Base-by-base conservation (phyloP, 1,139 yeast genomes). In the Candida sp. region DNA sequence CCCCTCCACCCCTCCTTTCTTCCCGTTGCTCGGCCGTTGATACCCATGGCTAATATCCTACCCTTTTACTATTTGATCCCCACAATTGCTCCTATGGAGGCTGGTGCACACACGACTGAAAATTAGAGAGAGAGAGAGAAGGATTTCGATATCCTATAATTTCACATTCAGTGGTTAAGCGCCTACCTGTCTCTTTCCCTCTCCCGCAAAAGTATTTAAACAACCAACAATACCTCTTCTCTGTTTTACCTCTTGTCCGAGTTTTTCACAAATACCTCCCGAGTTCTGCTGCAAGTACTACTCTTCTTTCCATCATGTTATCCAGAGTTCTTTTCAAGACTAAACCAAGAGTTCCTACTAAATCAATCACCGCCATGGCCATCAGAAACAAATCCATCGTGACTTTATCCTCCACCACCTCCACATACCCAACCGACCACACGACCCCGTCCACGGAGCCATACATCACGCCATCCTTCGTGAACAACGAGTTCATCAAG, bases 401-500 rank as follows among this genome's bases (percentile, higher is more conserved):
- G 46, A 49, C 66, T 23, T 68, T 75, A 50, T 65, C 67, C 32
- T 63, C 80, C 31, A 73, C 78, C 27, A 57, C 68, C 25, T 56
- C 65, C 31, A 49, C 55, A 7, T 78, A 63, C 74, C 86, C 87
- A 62, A 75, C 77, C 45, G 66, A 70, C 46, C 89, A 84, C 64
- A 64, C 74, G 9, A 63, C 71, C 7, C 66, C 66, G 7, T 28
- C 42, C 2, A 71, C 70, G 35, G 74, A 72, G 60, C 82, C 85
- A 25, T 77, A 75, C 51, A 63, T 76, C 51, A 85, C 90, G 22
- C 85, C 85, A 49, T 71, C 77, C 50, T 88, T 84, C 63, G 66
- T 83, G 59, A 77, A 87, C 66, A 86, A 86, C 66, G 63, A 85
- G 70, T 75, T 83, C 52, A 71, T 84, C 58, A 78, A 83, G 59